phyloP scores from a whole-genome alignment of 2,329 filamentous ascomycete species.

The Apiospora sp. region DNA sequence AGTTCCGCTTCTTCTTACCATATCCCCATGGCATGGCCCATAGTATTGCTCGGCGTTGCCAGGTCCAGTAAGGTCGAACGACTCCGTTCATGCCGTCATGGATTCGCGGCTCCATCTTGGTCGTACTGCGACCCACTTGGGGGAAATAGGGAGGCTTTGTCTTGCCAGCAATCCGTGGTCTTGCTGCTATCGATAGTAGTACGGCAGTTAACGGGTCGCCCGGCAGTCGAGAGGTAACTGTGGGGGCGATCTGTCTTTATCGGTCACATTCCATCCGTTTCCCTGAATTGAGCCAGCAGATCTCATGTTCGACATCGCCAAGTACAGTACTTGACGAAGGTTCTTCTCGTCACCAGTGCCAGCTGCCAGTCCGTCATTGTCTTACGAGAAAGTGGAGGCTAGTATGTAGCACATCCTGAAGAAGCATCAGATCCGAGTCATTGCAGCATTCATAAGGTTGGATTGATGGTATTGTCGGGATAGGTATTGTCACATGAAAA shows the following conservation, averaged over 20 bases:
- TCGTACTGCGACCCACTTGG: neutral
- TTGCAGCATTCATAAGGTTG: neutral
- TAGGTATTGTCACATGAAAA: neutral
- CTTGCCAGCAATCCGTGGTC: neutral
- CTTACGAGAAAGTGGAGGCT: neutral
- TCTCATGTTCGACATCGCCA: neutral
- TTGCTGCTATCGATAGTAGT: neutral
- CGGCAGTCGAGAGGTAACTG: neutral
- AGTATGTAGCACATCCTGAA: neutral
- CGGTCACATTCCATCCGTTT: constrained; percentile 16
- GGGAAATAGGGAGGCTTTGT: neutral
- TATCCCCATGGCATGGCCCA: neutral
- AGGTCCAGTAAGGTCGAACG: neutral
- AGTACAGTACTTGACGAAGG: neutral
- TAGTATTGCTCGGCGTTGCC: neutral
- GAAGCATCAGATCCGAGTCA: neutral
- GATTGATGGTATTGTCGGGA: neutral
- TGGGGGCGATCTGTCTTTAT: neutral
- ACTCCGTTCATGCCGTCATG: constrained; percentile 15
- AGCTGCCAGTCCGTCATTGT: neutral
- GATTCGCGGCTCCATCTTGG: neutral
- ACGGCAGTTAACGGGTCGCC: neutral
- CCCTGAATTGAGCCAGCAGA: constrained; percentile 1
- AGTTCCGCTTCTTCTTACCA: constrained; percentile 5
- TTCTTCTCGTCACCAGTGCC: neutral